Percentiles rank a stretch among this genome's conserved stretches.
Conservation (phyloP, 2,329 filamentous ascomycete genomes). For the Fusarium citri region DNA sequence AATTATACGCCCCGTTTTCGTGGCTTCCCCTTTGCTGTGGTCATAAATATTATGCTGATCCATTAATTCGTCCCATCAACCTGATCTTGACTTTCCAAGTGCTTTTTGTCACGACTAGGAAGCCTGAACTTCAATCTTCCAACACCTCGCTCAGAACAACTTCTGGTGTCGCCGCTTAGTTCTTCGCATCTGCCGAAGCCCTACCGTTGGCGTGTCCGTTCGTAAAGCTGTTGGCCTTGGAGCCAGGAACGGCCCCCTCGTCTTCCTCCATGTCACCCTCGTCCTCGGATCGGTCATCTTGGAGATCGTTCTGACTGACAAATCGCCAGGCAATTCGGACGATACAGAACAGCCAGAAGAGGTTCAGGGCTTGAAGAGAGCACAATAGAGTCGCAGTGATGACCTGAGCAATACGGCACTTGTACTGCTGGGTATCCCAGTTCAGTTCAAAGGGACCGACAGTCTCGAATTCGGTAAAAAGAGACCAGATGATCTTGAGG, state of each 20-base stretch:
- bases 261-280: conserved; percentile 66
- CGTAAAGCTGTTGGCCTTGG: conserved; percentile 35
- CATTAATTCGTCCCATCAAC: conserved; percentile 39
- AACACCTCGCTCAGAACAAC: neutral
- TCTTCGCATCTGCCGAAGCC: conserved; percentile 27
- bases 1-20: conserved; percentile 27
- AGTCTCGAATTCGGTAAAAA: conserved; percentile 80
- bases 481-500: conserved; percentile 78
- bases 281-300: conserved; percentile 78
- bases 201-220: conserved; percentile 39
- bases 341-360: conserved; percentile 87
- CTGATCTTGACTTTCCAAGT: conserved; percentile 12
- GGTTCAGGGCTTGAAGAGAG: conserved; percentile 77
- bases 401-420: conserved; percentile 75
- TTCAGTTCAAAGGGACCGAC: conserved; percentile 80
- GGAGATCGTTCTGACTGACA: conserved; percentile 68
- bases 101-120: neutral
- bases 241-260: conserved; percentile 49
- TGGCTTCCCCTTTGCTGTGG: conserved; percentile 21
- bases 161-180: conserved; percentile 13
- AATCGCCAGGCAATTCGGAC: conserved; percentile 79
- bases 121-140: neutral
- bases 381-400: conserved; percentile 75
- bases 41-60: conserved; percentile 40
- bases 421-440: conserved; percentile 82